These are phyloP conservation scores for Scedosporium apiospermum DNA, from an alignment of 2,329 filamentous ascomycete species.

Conservation along the genomic window DNA sequence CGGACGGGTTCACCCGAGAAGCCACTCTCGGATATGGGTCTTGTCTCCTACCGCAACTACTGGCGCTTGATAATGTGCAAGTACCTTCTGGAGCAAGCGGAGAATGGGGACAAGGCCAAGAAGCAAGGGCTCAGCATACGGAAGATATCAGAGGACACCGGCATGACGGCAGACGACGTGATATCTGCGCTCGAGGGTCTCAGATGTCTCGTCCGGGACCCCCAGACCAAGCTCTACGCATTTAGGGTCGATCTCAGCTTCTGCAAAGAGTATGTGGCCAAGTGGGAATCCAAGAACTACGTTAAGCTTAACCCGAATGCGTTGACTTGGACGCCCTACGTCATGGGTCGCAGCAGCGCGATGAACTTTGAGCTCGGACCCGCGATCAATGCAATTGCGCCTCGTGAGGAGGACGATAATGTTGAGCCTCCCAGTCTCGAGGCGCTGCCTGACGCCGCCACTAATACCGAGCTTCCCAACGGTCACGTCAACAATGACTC, in stretches of 20 bases:
- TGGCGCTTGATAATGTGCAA: conserved; percentile 87
- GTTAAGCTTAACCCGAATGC: conserved; percentile 72
- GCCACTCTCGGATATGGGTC: conserved; percentile 91
- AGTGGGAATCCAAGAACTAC: conserved; percentile 83
- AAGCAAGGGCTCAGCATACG: conserved; percentile 44
- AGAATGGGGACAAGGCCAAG: conserved; percentile 18
- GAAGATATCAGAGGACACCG: conserved; percentile 76
- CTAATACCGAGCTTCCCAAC: background rate
- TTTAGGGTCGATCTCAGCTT: conserved; percentile 79
- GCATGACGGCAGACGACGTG: conserved; percentile 93
- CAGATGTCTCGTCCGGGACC: conserved; percentile 81
- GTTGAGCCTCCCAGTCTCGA: conserved; percentile 4
- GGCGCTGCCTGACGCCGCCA: conserved; percentile 1
- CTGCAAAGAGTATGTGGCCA: conserved; percentile 77
- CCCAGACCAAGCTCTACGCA: conserved; percentile 79
- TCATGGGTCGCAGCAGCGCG: conserved; percentile 82
- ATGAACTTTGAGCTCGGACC: conserved; percentile 77
- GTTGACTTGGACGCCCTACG: conserved; percentile 90
- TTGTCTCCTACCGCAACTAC: conserved; percentile 96
- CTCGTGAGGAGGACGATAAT: conserved; percentile 64
- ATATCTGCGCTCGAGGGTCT: conserved; percentile 87
- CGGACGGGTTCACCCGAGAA: conserved; percentile 97
- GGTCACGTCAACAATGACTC: conserved; percentile 5
- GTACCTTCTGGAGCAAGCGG: conserved; percentile 53
- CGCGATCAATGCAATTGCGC: conserved; percentile 75